Evolutionary conservation across 148 eudicot species (phyloP).

Genomic region (Spergularia bocconei): DNA sequence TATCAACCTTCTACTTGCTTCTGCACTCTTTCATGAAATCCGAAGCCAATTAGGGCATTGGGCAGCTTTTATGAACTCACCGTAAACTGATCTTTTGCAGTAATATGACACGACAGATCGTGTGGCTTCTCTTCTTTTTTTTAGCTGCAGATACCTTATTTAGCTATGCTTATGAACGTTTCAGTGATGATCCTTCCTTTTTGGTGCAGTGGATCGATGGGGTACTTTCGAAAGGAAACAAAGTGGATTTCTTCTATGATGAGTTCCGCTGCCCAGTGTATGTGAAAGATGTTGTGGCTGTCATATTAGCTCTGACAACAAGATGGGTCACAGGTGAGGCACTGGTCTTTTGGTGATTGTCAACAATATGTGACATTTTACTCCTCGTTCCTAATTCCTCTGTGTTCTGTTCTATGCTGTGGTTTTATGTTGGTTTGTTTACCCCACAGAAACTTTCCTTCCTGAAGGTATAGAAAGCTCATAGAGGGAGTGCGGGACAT

Average conservation of each 20-base stretch:
- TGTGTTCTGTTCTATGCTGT: not conserved
- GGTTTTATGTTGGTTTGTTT: too few species aligned
- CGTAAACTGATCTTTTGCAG: too few species aligned
- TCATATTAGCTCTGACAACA: constrained; percentile 43
- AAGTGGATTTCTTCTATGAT: constrained; percentile 64
- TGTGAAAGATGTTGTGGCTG: constrained; percentile 74
- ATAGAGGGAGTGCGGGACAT: too few species aligned
- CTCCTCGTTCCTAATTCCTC: too few species aligned
- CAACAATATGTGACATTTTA: too few species aligned
- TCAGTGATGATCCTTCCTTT: not conserved
- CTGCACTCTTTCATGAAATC: not conserved
- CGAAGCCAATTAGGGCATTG: not conserved
- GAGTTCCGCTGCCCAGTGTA: constrained; percentile 90
- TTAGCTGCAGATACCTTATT: too few species aligned
- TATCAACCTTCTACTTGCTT: not conserved
- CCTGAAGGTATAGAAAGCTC: too few species aligned
- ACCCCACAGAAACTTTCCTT: too few species aligned
- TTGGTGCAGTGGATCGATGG: constrained; percentile 78
- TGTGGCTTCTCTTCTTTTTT: too few species aligned
- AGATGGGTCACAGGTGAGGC: constrained; percentile 73
- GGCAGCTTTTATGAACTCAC: too few species aligned
- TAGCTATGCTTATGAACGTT: not conserved
- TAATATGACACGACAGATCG: too few species aligned
- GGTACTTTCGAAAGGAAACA: constrained; percentile 65
- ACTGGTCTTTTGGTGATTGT: constrained; percentile 1